Evolutionary conservation across 129 eudicot species (phyloP).

Genomic region (Centaurea solstitialis): DNA sequence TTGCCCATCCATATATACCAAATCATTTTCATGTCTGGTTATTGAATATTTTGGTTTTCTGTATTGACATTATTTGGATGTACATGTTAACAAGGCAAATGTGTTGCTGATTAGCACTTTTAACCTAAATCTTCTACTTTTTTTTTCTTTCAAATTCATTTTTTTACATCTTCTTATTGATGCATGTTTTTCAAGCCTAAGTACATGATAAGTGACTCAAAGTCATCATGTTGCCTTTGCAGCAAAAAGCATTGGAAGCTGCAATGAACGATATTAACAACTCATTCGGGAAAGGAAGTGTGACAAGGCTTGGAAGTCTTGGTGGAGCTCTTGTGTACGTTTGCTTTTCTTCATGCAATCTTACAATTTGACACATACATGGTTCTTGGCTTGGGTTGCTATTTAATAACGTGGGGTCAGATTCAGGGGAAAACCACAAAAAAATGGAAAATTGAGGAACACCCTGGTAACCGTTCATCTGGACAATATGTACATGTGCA

Average conservation of each 20-base stretch:
- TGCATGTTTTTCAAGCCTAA: background rate
- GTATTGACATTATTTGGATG: background rate
- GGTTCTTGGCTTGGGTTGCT: background rate
- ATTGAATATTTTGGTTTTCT: background rate
- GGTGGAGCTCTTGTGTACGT: conserved; percentile 99
- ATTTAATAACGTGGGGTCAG: background rate
- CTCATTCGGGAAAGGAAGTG: conserved; percentile 98
- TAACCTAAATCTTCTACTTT: background rate
- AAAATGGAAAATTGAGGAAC: too few species aligned
- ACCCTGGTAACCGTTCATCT: too few species aligned
- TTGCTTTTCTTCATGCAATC: conserved; percentile 1
- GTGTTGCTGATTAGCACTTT: background rate
- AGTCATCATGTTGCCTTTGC: conserved; percentile 23
- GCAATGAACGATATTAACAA: conserved; percentile 96
- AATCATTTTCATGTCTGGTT: background rate
- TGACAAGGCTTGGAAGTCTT: conserved; percentile 96
- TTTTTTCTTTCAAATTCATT: too few species aligned
- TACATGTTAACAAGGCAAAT: background rate
- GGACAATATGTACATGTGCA: too few species aligned
- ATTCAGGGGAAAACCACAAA: too few species aligned
- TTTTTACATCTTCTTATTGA: background rate
- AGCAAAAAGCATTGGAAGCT: conserved; percentile 98
- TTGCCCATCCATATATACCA: too few species aligned
- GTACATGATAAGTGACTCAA: background rate
- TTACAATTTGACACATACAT: background rate